Percentiles rank a stretch among this genome's conserved stretches.
Conservation (phyloP, 495 filamentous ascomycete genomes). For the Xylaria bambusicola region DNA sequence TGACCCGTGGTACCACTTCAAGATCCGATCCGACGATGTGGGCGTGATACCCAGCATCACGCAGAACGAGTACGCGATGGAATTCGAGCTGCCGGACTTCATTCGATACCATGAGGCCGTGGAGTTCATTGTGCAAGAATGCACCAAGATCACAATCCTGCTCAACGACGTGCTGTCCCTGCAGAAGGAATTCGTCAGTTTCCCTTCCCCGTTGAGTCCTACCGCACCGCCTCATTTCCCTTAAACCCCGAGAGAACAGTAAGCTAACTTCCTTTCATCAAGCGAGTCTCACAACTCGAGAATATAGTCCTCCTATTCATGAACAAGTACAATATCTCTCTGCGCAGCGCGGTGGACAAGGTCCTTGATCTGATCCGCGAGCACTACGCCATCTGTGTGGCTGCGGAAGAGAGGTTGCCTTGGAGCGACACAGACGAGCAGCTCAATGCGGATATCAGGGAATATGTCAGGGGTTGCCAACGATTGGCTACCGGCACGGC, state of each 20-base stretch:
- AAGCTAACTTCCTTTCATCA: conserved; percentile 4
- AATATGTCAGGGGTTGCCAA: conserved; percentile 30
- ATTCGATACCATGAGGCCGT: conserved; percentile 29
- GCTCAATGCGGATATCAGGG: conserved; percentile 28
- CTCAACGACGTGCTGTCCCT: conserved; percentile 32
- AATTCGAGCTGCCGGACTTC: conserved; percentile 30
- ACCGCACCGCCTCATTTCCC: not conserved
- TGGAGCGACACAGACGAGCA: conserved; percentile 31
- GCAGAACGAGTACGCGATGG: conserved; percentile 33
- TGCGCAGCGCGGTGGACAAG: conserved; percentile 24
- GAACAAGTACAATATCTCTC: conserved; percentile 27
- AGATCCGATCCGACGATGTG: conserved; percentile 29
- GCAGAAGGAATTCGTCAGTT: conserved; percentile 34
- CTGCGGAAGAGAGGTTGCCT: conserved; percentile 27
- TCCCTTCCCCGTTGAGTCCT: too few relatives aligned
- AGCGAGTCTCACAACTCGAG: conserved; percentile 31
- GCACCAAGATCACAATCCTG: conserved; percentile 27
- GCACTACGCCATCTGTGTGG: conserved; percentile 29
- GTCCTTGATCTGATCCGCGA: conserved; percentile 31
- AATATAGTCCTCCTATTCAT: conserved; percentile 32
- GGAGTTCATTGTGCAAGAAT: conserved; percentile 28
- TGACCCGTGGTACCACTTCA: conserved; percentile 33
- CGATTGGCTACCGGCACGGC: conserved; percentile 30
- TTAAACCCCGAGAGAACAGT: not conserved
- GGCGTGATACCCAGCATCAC: conserved; percentile 32